Evolutionary conservation across 2,329 filamentous ascomycete species (phyloP).

Genomic region (Alternaria sp.): DNA sequence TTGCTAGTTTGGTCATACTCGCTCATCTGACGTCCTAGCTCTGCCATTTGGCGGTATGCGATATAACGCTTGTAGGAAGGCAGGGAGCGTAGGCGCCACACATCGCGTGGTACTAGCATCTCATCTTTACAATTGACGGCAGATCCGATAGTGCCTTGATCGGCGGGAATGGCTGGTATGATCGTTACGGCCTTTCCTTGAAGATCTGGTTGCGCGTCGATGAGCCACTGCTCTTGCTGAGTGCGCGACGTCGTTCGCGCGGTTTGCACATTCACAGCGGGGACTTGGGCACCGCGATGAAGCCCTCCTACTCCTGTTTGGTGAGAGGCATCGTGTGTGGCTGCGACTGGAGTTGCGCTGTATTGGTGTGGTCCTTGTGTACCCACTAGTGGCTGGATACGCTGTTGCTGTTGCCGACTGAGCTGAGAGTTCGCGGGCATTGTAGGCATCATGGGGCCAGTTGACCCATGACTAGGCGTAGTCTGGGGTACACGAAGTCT

Average conservation of each 20-base stretch:
- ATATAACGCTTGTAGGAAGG: neutral
- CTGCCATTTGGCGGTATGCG: neutral
- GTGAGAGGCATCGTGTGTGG: too few species aligned
- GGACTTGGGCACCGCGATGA: neutral
- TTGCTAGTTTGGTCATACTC: neutral
- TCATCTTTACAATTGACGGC: too few species aligned
- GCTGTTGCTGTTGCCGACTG: neutral
- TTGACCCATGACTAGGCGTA: too few species aligned
- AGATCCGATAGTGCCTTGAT: neutral
- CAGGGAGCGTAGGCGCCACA: neutral
- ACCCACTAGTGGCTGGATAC: fast-evolving
- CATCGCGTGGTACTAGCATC: neutral
- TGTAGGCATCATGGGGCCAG: neutral
- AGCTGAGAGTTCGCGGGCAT: neutral
- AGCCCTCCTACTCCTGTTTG: neutral
- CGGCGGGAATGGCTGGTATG: neutral
- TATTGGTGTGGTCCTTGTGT: neutral
- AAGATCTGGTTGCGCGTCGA: neutral
- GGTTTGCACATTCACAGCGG: neutral
- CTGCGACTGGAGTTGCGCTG: neutral
- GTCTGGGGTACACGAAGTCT: neutral
- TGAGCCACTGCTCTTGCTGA: neutral
- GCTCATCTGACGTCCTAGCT: neutral
- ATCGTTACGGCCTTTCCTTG: fast-evolving
- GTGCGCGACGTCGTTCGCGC: neutral